phyloP scores from a whole-genome alignment of 805 yeast species.

The Kockiozyma suomiensis region DNA sequence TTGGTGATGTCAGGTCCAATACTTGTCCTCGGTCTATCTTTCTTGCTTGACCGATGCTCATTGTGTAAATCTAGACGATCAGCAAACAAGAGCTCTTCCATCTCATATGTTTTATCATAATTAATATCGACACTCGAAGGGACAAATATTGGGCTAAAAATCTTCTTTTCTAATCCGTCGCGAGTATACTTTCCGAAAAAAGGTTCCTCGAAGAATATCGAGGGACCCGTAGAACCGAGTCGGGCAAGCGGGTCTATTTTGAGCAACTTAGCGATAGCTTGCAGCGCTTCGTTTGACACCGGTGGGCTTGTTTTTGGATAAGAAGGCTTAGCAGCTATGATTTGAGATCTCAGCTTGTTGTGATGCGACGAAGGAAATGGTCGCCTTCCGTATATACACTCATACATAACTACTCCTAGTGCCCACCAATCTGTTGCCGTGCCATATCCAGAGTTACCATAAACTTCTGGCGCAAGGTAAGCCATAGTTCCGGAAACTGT shows the following conservation, averaged over 20 bases:
- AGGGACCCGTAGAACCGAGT: constrained; percentile 72
- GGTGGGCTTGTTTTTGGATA: constrained; percentile 43
- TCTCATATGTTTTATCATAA: constrained; percentile 22
- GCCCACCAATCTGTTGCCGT: constrained; percentile 43
- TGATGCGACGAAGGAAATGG: constrained; percentile 36
- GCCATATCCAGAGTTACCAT: constrained; percentile 33
- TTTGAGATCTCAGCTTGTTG: constrained; percentile 12
- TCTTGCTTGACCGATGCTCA: neutral
- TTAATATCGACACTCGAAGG: constrained; percentile 18
- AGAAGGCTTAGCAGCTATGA: constrained; percentile 8
- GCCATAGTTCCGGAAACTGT: constrained; percentile 38
- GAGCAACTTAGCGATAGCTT: constrained; percentile 65
- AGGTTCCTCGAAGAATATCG: constrained; percentile 75
- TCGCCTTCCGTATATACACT: constrained; percentile 37
- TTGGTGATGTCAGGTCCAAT: neutral
- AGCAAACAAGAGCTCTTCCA: constrained; percentile 30
- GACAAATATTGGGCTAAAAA: constrained; percentile 22
- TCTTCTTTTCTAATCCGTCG: constrained; percentile 19
- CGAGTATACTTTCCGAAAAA: constrained; percentile 58
- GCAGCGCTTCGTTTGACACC: constrained; percentile 67
- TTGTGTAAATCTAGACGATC: constrained; percentile 1
- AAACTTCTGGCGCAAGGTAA: constrained; percentile 41
- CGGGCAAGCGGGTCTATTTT: constrained; percentile 64
- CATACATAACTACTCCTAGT: constrained; percentile 42
- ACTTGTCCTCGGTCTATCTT: neutral